Base-by-base conservation (phyloP, 306 rosid genomes). In the Luffa aegyptiaca region DNA sequence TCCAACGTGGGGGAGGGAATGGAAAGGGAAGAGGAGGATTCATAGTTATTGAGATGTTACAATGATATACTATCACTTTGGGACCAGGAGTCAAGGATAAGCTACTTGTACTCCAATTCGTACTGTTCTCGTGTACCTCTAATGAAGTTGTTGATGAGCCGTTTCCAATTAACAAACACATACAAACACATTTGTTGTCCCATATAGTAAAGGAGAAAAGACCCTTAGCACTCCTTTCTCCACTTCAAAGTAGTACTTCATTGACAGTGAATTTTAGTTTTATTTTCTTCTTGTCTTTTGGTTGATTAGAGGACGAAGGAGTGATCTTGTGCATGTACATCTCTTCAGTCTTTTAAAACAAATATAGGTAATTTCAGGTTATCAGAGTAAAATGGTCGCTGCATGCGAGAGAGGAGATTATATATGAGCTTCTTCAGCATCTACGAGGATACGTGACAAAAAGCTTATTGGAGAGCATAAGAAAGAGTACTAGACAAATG, bases 371-470 rank as follows among this genome's bases (percentile, higher is more conserved):
- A 2, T 81, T 69, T 85, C 86, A 95, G 99, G 99, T 95, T 83
- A 95, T 95, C 82, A 89, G 99, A 87, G 99, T 95, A 79, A 95
- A 95, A 82, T 93, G 97, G 99, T 89, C 97, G 13, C 96, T 93
- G 84, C 97, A 95, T 83, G 99, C 99, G 14, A 89, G 99, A 79
- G 97, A 95, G 37, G 99, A 95, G 86, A 95, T 93, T 44, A 82
- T 88, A 48, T 90, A 88, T 83, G 99, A 95, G 87, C 97, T 95
- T 88, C 90, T 91, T 85, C 94, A 90, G 61, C 97, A 93, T 87
- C 69, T 93, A 71, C 90, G 83, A 85, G 99, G 99, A 81, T 83
- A 68, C 69, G 86, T 84, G 21, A 83, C 96, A 39, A 90, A 85
- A 84, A 80, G 36, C 71, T 77, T 93, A 83, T 83, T 95, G 44